phyloP scores from a whole-genome alignment of 2,329 filamentous ascomycete species.

The Colletotrichum lentis region DNA sequence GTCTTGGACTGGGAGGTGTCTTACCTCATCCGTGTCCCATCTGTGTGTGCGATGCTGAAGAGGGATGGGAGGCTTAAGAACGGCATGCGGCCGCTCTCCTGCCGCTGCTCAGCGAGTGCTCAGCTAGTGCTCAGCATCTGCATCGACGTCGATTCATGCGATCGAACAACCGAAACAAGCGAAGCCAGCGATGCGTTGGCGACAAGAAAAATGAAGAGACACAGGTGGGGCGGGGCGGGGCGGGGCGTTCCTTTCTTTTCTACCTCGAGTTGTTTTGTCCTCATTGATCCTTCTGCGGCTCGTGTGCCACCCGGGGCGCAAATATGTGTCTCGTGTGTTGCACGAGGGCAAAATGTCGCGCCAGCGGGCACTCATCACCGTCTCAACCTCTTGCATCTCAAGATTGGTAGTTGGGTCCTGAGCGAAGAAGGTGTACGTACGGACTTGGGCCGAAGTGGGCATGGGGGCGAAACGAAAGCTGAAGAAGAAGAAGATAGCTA shows the following conservation, averaged over 20 bases:
- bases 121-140: not conserved
- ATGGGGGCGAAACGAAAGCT: not conserved
- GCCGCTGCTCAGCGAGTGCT: not conserved
- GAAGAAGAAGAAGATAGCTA: not conserved
- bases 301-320: not conserved
- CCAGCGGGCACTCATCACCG: not conserved
- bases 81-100: not conserved
- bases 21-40: slow-evolving; percentile 15
- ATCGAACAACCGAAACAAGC: not conserved
- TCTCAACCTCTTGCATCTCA: slow-evolving; percentile 8
- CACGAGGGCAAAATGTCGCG: not conserved
- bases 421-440: not conserved
- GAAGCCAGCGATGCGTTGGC: not conserved
- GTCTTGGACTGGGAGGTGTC: slow-evolving; percentile 3
- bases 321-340: slow-evolving; percentile 5
- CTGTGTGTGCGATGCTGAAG: not conserved
- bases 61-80: not conserved
- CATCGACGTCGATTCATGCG: not conserved
- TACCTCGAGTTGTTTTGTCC: slow-evolving; percentile 6
- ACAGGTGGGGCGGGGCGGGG: not conserved
- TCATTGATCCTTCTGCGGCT: not conserved
- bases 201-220: not conserved
- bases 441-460: not conserved
- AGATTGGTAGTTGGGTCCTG: not conserved
- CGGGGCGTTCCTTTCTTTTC: slow-evolving; percentile 21